Percentiles rank a stretch among this genome's conserved stretches.
Conservation (phyloP, 129 eudicot genomes). For the Flaveria trinervia region DNA sequence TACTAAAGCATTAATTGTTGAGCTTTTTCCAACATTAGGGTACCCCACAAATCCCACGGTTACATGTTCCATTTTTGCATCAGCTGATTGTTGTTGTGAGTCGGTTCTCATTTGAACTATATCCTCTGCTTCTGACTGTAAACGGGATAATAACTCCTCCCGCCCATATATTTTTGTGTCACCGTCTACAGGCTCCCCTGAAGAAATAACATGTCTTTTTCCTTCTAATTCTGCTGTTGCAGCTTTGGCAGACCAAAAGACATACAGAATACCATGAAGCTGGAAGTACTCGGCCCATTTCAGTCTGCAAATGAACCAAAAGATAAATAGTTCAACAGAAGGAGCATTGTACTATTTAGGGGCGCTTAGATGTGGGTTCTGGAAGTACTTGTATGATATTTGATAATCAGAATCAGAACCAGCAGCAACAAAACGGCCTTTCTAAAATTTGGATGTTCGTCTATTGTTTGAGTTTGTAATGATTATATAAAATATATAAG, state of each 20-base stretch:
- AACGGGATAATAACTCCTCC: conserved; percentile 75
- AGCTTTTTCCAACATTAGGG: conserved; percentile 95
- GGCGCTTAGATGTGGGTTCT: not conserved
- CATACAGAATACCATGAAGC: conserved; percentile 63
- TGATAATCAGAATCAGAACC: conserved; percentile 16
- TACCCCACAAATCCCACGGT: conserved; percentile 94
- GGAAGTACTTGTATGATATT: not conserved
- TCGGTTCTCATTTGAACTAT: conserved; percentile 48
- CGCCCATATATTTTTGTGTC: conserved; percentile 68
- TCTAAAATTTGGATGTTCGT: not conserved
- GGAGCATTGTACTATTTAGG: not conserved
- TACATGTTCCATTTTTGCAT: conserved; percentile 42
- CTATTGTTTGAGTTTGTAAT: not conserved
- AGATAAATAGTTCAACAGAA: not conserved
- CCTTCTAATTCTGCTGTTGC: conserved; percentile 82
- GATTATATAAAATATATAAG: not conserved
- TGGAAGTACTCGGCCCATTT: conserved; percentile 87
- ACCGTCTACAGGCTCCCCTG: conserved; percentile 20
- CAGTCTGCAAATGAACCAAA: conserved; percentile 46
- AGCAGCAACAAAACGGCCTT: not conserved
- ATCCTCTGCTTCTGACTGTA: conserved; percentile 89
- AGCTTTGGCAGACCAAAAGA: conserved; percentile 97
- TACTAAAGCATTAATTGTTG: conserved; percentile 92
- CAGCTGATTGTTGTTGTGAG: conserved; percentile 29
- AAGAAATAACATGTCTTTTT: conserved; percentile 30